Percentiles rank a stretch among this genome's conserved stretches.
Evolutionary conservation across 1,284 basidiomycete genomes (phyloP).

Genomic region (Pterulicium gracile): DNA sequence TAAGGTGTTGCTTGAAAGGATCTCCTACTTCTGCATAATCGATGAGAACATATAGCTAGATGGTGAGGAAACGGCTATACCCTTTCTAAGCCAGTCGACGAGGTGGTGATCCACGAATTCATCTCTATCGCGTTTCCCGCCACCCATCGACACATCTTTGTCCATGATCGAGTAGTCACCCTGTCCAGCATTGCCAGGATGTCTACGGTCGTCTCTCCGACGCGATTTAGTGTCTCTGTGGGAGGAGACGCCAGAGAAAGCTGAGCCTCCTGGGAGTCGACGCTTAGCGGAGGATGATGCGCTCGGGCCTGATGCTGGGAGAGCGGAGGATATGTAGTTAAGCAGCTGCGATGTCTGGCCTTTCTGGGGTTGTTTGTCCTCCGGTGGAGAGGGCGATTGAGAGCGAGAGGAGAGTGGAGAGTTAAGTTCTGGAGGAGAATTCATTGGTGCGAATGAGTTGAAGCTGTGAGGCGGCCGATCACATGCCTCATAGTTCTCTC

Average conservation of each 20-base stretch:
- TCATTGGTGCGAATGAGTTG: not conserved
- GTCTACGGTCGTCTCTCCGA: not conserved
- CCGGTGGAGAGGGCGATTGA: not conserved
- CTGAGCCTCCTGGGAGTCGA: not conserved
- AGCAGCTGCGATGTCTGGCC: not conserved
- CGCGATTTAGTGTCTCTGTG: not conserved
- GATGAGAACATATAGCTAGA: not conserved
- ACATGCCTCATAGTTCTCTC: not conserved
- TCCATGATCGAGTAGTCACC: not conserved
- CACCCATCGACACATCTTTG: not conserved
- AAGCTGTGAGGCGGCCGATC: not conserved
- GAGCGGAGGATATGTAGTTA: not conserved
- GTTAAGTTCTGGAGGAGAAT: not conserved
- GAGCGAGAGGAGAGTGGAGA: conserved; percentile 1
- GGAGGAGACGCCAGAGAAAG: not conserved
- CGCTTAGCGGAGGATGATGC: not conserved
- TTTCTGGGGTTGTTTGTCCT: not conserved
- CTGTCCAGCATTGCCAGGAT: not conserved
- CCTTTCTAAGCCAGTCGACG: conserved; percentile 1
- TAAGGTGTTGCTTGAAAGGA: not conserved
- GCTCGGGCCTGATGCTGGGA: not conserved
- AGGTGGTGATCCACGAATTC: not conserved
- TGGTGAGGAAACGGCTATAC: not conserved
- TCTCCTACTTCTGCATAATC: not conserved
- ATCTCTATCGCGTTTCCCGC: not conserved